These are phyloP conservation scores for Phytophthora litchii DNA, from an alignment of 352 stramenopile genomes.

Conservation along the genomic window DNA sequence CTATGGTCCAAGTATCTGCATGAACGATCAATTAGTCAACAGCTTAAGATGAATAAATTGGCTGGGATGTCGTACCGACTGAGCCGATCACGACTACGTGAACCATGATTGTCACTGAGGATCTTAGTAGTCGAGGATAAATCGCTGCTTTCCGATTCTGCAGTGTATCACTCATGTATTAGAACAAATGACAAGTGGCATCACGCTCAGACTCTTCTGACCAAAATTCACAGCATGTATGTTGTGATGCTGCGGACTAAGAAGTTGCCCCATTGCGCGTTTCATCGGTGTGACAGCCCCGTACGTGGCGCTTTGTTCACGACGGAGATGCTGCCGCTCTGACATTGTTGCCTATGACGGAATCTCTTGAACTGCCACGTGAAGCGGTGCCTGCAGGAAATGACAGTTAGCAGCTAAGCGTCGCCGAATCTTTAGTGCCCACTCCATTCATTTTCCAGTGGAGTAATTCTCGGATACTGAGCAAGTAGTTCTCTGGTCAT, in stretches of 20 bases:
- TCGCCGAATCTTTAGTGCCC: conserved; percentile 18
- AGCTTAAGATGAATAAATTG: background rate
- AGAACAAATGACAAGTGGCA: background rate
- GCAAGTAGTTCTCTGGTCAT: background rate
- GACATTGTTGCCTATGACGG: conserved; percentile 21
- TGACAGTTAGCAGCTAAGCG: conserved; percentile 24
- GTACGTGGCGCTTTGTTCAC: conserved; percentile 25
- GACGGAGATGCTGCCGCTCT: conserved; percentile 30
- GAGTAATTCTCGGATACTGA: background rate
- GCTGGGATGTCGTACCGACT: conserved; percentile 21
- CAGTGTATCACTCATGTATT: background rate
- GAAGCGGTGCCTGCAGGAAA: conserved; percentile 21
- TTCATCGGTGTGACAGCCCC: conserved; percentile 35
- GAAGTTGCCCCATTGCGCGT: conserved; percentile 26
- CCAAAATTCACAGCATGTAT: conserved; percentile 35
- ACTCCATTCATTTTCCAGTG: conserved; percentile 2
- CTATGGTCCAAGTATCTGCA: conserved; percentile 38
- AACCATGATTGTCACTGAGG: conserved; percentile 23
- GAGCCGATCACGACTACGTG: conserved; percentile 36
- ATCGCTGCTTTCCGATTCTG: conserved; percentile 35
- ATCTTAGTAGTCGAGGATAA: conserved; percentile 30
- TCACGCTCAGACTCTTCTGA: conserved; percentile 3
- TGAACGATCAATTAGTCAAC: background rate
- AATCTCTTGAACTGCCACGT: conserved; percentile 23
- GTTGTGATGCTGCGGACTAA: conserved; percentile 21